These are phyloP conservation scores for Nidula niveotomentosa DNA, from an alignment of 1,284 basidiomycete species.

Conservation along the genomic window DNA sequence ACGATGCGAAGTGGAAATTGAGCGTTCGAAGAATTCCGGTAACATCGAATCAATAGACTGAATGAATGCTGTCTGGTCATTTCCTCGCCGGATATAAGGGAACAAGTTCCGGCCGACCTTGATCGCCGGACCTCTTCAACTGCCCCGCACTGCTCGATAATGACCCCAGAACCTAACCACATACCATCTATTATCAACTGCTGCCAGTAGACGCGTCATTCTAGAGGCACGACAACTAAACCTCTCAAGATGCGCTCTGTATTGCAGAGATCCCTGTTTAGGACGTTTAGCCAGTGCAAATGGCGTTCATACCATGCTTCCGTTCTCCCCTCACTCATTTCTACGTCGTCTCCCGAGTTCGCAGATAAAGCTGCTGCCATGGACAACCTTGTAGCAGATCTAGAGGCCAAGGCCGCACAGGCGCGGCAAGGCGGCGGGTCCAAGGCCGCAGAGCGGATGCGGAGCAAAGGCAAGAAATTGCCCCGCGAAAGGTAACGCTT, in stretches of 20 bases:
- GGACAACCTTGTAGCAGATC: slow-evolving; percentile 64
- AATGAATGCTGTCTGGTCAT: too few relatives aligned
- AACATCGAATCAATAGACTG: too few relatives aligned
- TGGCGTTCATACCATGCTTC: slow-evolving; percentile 59
- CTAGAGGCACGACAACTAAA: too few relatives aligned
- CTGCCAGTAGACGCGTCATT: too few relatives aligned
- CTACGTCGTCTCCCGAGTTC: slow-evolving; percentile 72
- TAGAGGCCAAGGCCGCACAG: slow-evolving; percentile 56
- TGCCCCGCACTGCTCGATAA: slow-evolving; percentile 9
- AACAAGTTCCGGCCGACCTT: slow-evolving; percentile 32
- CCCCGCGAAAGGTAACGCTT: slow-evolving; percentile 65
- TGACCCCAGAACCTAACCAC: too few relatives aligned
- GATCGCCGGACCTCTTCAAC: slow-evolving; percentile 3
- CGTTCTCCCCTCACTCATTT: slow-evolving; percentile 70
- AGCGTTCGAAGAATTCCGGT: too few relatives aligned
- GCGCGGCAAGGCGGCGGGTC: slow-evolving; percentile 63
- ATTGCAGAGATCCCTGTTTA: too few relatives aligned
- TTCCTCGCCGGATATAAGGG: neutral
- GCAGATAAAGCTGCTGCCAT: slow-evolving; percentile 61
- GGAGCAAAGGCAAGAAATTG: slow-evolving; percentile 81
- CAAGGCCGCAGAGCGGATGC: slow-evolving; percentile 78
- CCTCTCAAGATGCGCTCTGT: too few relatives aligned
- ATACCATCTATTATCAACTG: too few relatives aligned
- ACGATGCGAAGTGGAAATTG: too few relatives aligned
- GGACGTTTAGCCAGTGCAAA: neutral